Evolutionary conservation across 148 eudicot genomes (phyloP), one percentile per base, ranked within the genome.

Genomic region (Rhododendron henanense): DNA sequence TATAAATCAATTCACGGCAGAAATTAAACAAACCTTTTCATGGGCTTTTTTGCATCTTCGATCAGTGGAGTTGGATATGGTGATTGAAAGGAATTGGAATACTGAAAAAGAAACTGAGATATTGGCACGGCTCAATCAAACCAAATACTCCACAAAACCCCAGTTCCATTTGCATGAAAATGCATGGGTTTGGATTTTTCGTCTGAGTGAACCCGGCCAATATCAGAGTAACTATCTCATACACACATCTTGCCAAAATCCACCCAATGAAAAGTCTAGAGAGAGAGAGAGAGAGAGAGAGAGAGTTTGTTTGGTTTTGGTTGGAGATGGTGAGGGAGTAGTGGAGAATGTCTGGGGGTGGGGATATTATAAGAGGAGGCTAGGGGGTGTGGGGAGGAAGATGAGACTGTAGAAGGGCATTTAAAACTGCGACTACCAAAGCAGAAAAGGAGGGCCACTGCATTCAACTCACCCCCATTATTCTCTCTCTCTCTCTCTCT

Each of bases 101-200:
- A 71, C 14, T 71, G 76, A 71, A 83, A 88, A 86, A 83, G 84
- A 65, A 83, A 87, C 88, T 85, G 31, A 88, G 90, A 90, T 90
- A 90, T 90, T 90, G 91, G 88, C 91, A 90, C 86, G 91, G 91
- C 91, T 90, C 91, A 90, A 90, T 90, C 91, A 90, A 78, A 88
- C 79, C 48, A 31, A 65, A n/a, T 65, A 8, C 28, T 35, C 37
- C 37, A 63, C 78, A 82, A 67, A 45, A 39, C 2, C 2, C 76
- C 41, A 3, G 0, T 1, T 1, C 57, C 31, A 1, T 33, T 31
- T 28, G 83, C 41, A 31, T 80, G 65, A n/a, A 79, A 48, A 3
- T 50, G 37, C 37, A 48, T 79, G 35, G 5, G 13, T 8, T 48
- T 11, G 41, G 28, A 1, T 41, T 6, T 16, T 5, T 19, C 25